Evolutionary conservation across 257 asterid species (phyloP).

Genomic region (Solanum lycopersicoides): DNA sequence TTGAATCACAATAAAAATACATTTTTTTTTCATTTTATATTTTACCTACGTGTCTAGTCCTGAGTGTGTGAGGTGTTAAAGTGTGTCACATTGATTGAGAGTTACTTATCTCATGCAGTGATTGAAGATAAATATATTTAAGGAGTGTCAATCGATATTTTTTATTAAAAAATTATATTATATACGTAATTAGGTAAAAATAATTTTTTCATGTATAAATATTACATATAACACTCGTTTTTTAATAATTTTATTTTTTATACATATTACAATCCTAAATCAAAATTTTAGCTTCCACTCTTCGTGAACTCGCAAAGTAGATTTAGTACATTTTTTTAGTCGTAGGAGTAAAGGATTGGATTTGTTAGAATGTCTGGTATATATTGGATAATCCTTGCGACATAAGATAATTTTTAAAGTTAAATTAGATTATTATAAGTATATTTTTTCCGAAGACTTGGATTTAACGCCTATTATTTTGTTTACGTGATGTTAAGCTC

Average conservation of each 20-base stretch:
- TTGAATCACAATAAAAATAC: not conserved
- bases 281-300: no score
- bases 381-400: not conserved
- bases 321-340: not conserved
- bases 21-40: not conserved
- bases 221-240: no score
- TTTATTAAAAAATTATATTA: no score
- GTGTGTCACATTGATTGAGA: not conserved
- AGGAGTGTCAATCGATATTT: no score
- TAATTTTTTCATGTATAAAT: no score
- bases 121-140: not conserved
- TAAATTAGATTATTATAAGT: not conserved
- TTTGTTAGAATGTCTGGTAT: not conserved
- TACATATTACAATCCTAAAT: no score
- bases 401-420: not conserved
- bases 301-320: not conserved
- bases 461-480: not conserved
- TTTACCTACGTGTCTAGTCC: not conserved
- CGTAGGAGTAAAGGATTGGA: not conserved
- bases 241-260: no score
- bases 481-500: not conserved
- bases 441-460: not conserved
- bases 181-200: no score
- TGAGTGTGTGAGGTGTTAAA: not conserved
- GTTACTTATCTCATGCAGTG: not conserved